These are phyloP conservation scores for Lactuca sativa DNA, from an alignment of 129 eudicot genomes.

Conservation along the genomic window DNA sequence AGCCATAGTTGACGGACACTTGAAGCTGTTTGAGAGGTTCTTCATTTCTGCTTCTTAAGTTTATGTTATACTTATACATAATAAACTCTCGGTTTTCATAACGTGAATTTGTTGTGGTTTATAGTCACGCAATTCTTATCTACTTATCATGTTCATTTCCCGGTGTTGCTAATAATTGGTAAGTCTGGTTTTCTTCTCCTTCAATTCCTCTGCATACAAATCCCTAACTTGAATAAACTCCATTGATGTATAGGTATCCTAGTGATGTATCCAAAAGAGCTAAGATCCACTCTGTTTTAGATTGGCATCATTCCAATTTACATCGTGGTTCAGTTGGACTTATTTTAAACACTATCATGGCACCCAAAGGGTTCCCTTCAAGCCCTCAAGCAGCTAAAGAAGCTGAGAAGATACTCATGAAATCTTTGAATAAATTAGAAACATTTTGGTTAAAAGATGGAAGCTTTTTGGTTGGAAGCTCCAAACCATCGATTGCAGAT, in stretches of 20 bases:
- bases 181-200: not conserved
- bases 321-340: slow-evolving; percentile 64
- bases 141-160: too few species aligned
- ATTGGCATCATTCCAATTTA: slow-evolving; percentile 83
- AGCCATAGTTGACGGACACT: slow-evolving; percentile 58
- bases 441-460: slow-evolving; percentile 62
- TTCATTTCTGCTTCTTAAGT: not conserved
- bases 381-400: slow-evolving; percentile 55
- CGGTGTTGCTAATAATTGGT: not conserved
- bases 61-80: too few species aligned
- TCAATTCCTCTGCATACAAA: not conserved
- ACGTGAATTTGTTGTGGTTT: slow-evolving; percentile 11
- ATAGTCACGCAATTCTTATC: slow-evolving; percentile 42
- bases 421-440: slow-evolving; percentile 34
- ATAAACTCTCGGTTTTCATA: too few species aligned
- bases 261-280: slow-evolving; percentile 62
- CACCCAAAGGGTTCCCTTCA: slow-evolving; percentile 40
- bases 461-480: slow-evolving; percentile 54
- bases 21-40: slow-evolving; percentile 68
- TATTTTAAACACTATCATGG: slow-evolving; percentile 41
- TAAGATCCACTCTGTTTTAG: slow-evolving; percentile 69
- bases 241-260: slow-evolving; percentile 65
- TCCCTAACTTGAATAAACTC: not conserved
- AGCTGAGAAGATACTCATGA: slow-evolving; percentile 47
- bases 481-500: slow-evolving; percentile 84